Evolutionary conservation across 257 asterid species (phyloP).

Genomic region (Ligustrum vulgare): DNA sequence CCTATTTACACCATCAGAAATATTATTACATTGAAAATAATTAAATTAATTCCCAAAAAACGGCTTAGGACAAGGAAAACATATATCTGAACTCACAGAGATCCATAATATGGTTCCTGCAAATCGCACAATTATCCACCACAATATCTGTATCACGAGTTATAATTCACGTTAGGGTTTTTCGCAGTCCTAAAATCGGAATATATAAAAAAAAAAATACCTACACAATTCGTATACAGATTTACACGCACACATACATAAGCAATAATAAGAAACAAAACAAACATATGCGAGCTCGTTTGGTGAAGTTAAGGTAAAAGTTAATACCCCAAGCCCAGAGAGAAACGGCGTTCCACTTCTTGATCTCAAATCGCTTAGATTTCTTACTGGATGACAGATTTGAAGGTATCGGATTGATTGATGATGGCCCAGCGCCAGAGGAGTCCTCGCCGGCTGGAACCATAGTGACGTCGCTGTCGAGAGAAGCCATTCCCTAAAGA

Average conservation of each 20-base stretch:
- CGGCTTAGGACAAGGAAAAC: not conserved
- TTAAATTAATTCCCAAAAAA: not conserved
- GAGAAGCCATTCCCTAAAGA: constrained; percentile 54
- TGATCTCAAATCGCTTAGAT: constrained; percentile 74
- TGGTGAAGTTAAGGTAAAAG: not conserved
- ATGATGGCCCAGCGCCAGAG: constrained; percentile 58
- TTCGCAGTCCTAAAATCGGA: not conserved
- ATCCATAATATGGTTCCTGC: constrained; percentile 96
- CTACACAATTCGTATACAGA: not conserved
- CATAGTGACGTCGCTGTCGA: constrained; percentile 71
- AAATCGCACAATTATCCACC: constrained; percentile 93
- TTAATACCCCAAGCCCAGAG: constrained; percentile 92
- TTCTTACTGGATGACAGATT: constrained; percentile 51
- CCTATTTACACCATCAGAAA: constrained; percentile 35
- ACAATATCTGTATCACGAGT: constrained; percentile 70
- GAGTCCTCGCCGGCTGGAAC: constrained; percentile 78
- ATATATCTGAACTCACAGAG: constrained; percentile 56
- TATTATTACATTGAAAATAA: constrained; percentile 8
- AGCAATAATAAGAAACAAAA: too few relatives aligned
- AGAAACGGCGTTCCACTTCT: constrained; percentile 89
- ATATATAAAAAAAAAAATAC: too few relatives aligned
- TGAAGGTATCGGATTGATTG: constrained; percentile 24
- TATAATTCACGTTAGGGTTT: constrained; percentile 24
- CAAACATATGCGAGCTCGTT: not conserved
- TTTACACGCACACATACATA: not conserved